Conservation (phyloP, 257 asterid species). For the Nicotiana otophora region DNA sequence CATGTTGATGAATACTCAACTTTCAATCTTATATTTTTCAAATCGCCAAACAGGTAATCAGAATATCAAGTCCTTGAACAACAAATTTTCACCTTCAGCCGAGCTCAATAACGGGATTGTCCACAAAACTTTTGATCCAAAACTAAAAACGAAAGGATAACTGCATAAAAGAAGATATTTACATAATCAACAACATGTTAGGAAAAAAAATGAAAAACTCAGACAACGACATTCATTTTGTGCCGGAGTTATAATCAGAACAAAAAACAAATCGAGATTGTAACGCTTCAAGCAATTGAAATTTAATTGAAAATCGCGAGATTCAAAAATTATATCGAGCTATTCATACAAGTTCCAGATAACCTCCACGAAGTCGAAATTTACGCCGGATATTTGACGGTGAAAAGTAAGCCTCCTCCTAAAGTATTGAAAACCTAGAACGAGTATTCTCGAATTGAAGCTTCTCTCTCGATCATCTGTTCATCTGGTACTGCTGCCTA, state of each 20-base stretch:
- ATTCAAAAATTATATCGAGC: neutral
- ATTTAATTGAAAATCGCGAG: neutral
- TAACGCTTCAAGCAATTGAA: neutral
- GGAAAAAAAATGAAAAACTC: neutral
- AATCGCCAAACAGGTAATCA: neutral
- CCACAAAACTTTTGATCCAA: neutral
- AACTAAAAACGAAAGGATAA: neutral
- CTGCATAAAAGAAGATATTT: neutral
- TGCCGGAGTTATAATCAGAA: neutral
- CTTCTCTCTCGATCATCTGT: neutral
- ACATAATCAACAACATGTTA: neutral
- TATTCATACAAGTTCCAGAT: neutral
- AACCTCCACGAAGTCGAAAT: neutral
- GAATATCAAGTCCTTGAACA: neutral
- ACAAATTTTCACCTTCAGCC: neutral
- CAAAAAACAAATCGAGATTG: neutral
- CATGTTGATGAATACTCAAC: neutral
- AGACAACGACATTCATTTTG: neutral
- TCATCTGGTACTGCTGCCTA: neutral
- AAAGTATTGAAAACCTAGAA: neutral
- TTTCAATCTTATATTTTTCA: neutral
- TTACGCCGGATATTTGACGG: neutral
- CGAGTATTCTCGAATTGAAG: neutral
- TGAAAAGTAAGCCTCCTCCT: neutral
- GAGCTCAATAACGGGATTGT: neutral